Conservation (phyloP, 768 basidiomycete genomes). For the Boletus rubropictus region DNA sequence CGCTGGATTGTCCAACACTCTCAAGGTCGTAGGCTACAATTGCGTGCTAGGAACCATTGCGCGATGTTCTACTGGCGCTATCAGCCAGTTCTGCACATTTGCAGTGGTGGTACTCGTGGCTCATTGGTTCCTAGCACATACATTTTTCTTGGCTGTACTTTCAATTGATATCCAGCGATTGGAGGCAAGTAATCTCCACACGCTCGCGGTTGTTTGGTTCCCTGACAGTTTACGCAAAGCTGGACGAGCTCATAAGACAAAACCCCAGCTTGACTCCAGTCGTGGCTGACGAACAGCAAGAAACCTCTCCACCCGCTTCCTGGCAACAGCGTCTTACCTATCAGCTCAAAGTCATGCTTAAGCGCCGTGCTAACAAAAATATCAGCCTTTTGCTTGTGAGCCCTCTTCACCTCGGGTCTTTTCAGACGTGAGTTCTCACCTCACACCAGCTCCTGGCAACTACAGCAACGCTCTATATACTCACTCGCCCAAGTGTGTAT, state of each 20-base stretch:
- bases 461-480: slow-evolving; percentile 68
- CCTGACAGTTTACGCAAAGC: slow-evolving; percentile 36
- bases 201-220: not conserved
- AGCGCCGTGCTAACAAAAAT: slow-evolving; percentile 68
- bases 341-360: slow-evolving; percentile 41
- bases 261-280: slow-evolving; percentile 52
- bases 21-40: slow-evolving; percentile 88
- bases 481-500: slow-evolving; percentile 49
- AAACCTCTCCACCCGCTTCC: slow-evolving; percentile 21
- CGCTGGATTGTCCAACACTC: slow-evolving; percentile 86
- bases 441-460: slow-evolving; percentile 63
- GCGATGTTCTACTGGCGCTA: slow-evolving; percentile 68
- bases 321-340: slow-evolving; percentile 30
- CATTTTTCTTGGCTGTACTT: slow-evolving; percentile 90
- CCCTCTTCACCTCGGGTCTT: not conserved
- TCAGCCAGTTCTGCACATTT: slow-evolving; percentile 90
- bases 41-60: slow-evolving; percentile 71
- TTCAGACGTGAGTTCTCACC: slow-evolving; percentile 1
- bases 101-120: slow-evolving; percentile 92
- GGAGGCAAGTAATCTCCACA: slow-evolving; percentile 46
- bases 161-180: slow-evolving; percentile 94
- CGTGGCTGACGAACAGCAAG: slow-evolving; percentile 23
- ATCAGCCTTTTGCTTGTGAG: slow-evolving; percentile 74
- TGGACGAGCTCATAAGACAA: slow-evolving; percentile 81
- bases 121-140: slow-evolving; percentile 96